Base-by-base conservation (phyloP, 2,329 filamentous ascomycete genomes). In the Epichloe brachyelytri region DNA sequence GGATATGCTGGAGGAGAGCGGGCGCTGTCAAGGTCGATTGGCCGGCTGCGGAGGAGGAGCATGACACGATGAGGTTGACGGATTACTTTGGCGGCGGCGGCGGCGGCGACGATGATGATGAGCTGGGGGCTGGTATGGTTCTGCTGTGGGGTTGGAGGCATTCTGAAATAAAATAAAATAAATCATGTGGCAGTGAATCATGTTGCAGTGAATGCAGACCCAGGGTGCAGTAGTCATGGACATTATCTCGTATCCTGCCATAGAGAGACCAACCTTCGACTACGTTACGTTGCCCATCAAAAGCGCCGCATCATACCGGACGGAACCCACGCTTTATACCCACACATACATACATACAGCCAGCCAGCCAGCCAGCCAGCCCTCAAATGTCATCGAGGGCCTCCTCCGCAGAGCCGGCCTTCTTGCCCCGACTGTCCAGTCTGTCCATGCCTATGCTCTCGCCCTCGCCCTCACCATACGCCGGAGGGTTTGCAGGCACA, bases 101-200 rank as follows among this genome's bases (percentile, higher is more conserved):
- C 22, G 22, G 22, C 5, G 22, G 6, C 22, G 22, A 1, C 15
- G 74, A 66, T 55, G 73, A 64, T 8, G 79, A 82, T 63, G 88
- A 94, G 66, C 67, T 95, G 51, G 81, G 79, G 75, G 77, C 26
- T 96, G 90, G 90, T 96, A 88, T 68, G 90, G 91, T 3, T 80
- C 75, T 51, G 74, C 81, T n/a, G 78, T 79, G 8, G 79, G 79
- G 1, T 69, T 84, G 52, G 83, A 86, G 57, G 79, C 85, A 19
- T 88, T 93, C 61, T 93, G 59, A 43, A 50, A 37, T n/a, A 37
- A 10, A 5, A 2, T 7, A 26, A 26, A 26, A n/a, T n/a, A 1
- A 22, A 5, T n/a, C 8, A 22, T 41, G 37, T n/a, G 0, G 8
- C 26, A 30, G 8, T 30, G 26, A 10, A 10, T 38, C 8, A 41